These are phyloP conservation scores for Blastobotrys chiropterorum DNA, from an alignment of 805 yeast genomes.

Conservation along the genomic window DNA sequence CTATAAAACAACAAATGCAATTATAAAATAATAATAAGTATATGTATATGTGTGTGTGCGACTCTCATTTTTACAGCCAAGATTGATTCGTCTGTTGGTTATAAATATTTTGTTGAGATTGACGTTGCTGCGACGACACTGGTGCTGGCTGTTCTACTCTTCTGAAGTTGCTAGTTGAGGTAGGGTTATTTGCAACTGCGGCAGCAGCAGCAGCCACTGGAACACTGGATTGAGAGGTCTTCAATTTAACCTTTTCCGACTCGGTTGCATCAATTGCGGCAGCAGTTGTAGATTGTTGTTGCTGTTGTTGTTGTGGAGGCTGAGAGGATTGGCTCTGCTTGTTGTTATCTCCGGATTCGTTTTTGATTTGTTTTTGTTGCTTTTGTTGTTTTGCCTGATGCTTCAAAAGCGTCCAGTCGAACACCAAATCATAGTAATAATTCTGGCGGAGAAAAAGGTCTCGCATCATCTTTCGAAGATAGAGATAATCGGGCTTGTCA, in stretches of 20 bases:
- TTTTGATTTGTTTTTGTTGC: conserved; percentile 6
- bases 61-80: background rate
- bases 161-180: background rate
- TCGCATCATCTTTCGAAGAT: conserved; percentile 80
- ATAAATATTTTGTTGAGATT: background rate
- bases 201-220: conserved; percentile 7
- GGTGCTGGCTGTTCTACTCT: background rate
- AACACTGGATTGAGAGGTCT: background rate
- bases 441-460: conserved; percentile 84
- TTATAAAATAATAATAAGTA: background rate
- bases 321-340: conserved; percentile 4
- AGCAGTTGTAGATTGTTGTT: conserved; percentile 6
- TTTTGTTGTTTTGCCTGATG: conserved; percentile 31
- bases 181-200: conserved; percentile 1
- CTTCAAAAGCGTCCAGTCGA: conserved; percentile 93
- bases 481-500: conserved; percentile 92
- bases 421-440: conserved; percentile 86
- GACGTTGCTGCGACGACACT: background rate
- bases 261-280: background rate
- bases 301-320: conserved; percentile 12
- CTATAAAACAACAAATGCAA: background rate
- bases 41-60: background rate
- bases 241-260: background rate
- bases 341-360: background rate
- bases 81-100: background rate